Evolutionary conservation across 305 asterid species (phyloP).

Genomic region (Striga hermonthica): DNA sequence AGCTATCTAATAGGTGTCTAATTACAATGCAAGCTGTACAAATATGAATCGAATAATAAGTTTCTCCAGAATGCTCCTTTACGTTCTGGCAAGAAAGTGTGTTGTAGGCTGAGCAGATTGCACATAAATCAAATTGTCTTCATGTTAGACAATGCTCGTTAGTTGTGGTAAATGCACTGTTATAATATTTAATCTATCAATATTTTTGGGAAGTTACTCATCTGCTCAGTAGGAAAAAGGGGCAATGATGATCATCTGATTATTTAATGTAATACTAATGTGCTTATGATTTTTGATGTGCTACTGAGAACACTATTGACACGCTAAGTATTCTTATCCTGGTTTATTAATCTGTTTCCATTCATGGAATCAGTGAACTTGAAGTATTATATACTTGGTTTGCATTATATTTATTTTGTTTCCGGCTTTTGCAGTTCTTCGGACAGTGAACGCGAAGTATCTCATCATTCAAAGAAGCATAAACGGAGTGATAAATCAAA

Average conservation of each 20-base stretch:
- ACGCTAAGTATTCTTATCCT: conserved; percentile 1
- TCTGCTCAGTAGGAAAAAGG: not conserved
- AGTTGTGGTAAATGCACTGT: no score
- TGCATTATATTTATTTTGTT: conserved; percentile 15
- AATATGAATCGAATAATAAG: not conserved
- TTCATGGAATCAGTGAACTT: no score
- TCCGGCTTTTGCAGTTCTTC: conserved; percentile 51
- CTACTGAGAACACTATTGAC: not conserved
- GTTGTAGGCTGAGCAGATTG: no score
- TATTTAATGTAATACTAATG: not conserved
- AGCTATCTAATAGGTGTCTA: no score
- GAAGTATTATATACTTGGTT: not conserved
- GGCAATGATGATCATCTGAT: not conserved
- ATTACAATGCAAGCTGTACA: no score
- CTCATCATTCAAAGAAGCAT: conserved; percentile 63
- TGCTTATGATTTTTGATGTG: not conserved
- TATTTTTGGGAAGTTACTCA: not conserved
- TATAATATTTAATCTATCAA: no score
- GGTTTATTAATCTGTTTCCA: conserved; percentile 10
- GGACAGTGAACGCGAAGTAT: conserved; percentile 53
- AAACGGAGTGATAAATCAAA: conserved; percentile 57
- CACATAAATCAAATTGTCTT: no score
- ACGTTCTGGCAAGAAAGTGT: not conserved
- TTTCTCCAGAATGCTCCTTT: not conserved
- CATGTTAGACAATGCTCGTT: no score